Percentiles rank a stretch among this genome's conserved stretches.
Evolutionary conservation across 768 basidiomycete species (phyloP).

Genomic region (Mycena capillaripes): DNA sequence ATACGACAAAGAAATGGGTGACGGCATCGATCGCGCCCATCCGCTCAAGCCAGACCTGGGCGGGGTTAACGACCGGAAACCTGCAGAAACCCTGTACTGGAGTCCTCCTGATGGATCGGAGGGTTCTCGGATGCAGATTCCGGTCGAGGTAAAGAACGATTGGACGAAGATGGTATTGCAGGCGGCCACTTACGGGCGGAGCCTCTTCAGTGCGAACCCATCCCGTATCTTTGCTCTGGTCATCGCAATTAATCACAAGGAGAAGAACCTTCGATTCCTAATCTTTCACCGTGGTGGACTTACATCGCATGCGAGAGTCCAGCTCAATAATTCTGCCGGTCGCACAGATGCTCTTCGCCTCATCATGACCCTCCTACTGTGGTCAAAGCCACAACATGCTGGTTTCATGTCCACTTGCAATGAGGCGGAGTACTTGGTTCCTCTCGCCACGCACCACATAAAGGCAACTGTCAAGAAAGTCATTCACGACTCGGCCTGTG

Average conservation of each 20-base stretch:
- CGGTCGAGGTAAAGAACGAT: conserved; percentile 33
- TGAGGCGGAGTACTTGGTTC: conserved; percentile 7
- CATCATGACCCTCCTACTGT: conserved; percentile 26
- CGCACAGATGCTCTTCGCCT: conserved; percentile 9
- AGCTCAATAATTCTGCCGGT: background rate
- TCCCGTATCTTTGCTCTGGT: conserved; percentile 31
- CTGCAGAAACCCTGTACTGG: background rate
- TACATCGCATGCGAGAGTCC: conserved; percentile 13
- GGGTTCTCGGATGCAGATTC: background rate
- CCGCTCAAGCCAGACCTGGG: conserved; percentile 5
- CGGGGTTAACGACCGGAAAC: background rate
- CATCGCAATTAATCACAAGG: conserved; percentile 21
- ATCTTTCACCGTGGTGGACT: conserved; percentile 36
- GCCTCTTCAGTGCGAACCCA: conserved; percentile 21
- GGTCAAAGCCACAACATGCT: conserved; percentile 22
- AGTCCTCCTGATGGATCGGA: background rate
- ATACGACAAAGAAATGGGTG: conserved; percentile 3
- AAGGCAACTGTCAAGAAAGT: background rate
- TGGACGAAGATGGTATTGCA: conserved; percentile 31
- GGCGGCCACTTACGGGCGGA: conserved; percentile 32
- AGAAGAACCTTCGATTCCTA: conserved; percentile 19
- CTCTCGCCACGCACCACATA: background rate
- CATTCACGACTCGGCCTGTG: background rate
- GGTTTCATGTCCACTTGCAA: conserved; percentile 28
- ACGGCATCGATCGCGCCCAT: background rate